These are phyloP conservation scores for Tieghemostelium lacteum DNA, from an alignment of 78 protist species.

Conservation along the genomic window DNA sequence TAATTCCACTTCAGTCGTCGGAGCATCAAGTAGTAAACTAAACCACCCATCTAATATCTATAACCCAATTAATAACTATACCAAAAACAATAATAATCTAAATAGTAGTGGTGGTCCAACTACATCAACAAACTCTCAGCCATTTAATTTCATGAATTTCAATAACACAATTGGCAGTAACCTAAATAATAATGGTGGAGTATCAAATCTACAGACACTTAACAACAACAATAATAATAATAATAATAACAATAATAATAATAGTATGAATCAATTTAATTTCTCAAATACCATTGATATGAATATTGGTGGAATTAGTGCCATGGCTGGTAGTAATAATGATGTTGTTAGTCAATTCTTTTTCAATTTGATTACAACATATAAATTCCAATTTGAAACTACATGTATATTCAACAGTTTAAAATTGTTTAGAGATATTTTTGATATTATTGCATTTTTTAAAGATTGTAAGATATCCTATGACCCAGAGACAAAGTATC, in stretches of 20 bases:
- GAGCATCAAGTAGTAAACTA: too few relatives aligned
- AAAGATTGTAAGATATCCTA: not conserved
- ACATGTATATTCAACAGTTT: slow-evolving; percentile 4
- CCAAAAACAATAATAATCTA: not conserved
- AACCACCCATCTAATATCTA: not conserved
- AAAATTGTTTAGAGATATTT: not conserved
- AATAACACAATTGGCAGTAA: too few relatives aligned
- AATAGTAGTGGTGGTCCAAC: not conserved
- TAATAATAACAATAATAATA: not conserved
- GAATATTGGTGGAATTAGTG: not conserved
- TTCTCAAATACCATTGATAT: not conserved
- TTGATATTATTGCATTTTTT: not conserved
- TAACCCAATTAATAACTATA: not conserved
- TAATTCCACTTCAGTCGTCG: too few relatives aligned
- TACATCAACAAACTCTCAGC: not conserved
- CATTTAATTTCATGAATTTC: too few relatives aligned
- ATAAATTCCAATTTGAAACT: slow-evolving; percentile 17
- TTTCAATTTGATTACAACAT: not conserved
- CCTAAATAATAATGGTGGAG: not conserved
- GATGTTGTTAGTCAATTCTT: not conserved
- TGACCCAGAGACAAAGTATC: not conserved
- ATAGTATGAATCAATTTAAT: too few relatives aligned
- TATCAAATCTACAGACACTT: too few relatives aligned
- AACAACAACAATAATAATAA: not conserved
- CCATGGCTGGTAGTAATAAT: not conserved